Percentiles rank a stretch among this genome's conserved stretches.
These are phyloP conservation scores for Alternaria sp. DNA, from an alignment of 2,329 filamentous ascomycete species.

Conservation along the genomic window DNA sequence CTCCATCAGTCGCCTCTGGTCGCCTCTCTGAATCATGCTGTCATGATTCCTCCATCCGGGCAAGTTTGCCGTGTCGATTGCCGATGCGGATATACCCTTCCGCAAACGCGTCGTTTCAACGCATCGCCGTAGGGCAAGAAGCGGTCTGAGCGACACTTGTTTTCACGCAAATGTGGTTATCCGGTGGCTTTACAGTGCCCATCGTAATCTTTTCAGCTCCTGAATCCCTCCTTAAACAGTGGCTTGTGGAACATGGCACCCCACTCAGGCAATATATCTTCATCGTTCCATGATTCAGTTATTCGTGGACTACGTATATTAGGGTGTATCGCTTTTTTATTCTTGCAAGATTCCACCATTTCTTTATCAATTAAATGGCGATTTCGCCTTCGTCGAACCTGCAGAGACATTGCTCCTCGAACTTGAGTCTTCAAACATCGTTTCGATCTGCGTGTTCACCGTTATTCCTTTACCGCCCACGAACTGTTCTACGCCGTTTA, in stretches of 20 bases:
- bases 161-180: background rate
- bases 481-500: background rate
- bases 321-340: background rate
- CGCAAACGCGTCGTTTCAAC: background rate
- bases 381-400: conserved; percentile 6
- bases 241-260: background rate
- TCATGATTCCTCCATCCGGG: background rate
- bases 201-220: background rate
- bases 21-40: background rate
- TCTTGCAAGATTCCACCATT: background rate
- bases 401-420: background rate
- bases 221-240: background rate
- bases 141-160: background rate
- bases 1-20: background rate
- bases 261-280: background rate
- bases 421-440: conserved; percentile 12
- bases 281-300: background rate
- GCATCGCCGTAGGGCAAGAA: background rate
- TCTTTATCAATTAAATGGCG: conserved; percentile 10
- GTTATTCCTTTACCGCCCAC: conserved; percentile 14
- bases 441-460: conserved; percentile 25
- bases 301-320: background rate
- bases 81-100: background rate
- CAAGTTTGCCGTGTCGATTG: background rate
- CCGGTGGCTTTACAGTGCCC: background rate